phyloP scores from a whole-genome alignment of 2,329 filamentous ascomycete species.

The Diaporthe destruens region DNA sequence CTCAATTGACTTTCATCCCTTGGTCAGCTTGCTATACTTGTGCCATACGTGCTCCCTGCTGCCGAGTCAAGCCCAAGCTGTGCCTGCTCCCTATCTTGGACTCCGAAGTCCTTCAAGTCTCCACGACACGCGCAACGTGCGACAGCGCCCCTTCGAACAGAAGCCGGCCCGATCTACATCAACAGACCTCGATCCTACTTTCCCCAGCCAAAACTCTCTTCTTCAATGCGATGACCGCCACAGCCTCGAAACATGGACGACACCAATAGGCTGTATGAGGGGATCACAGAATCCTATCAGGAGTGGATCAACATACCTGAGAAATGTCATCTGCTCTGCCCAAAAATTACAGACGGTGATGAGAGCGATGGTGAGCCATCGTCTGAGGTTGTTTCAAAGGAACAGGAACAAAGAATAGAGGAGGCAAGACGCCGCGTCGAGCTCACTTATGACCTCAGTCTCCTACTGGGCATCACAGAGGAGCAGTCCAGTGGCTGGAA shows the following conservation, averaged over 20 bases:
- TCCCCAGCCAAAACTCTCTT: neutral
- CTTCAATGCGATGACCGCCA: slow-evolving; percentile 36
- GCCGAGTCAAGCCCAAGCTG: neutral
- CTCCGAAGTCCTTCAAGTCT: neutral
- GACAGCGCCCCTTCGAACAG: neutral
- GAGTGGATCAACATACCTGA: slow-evolving; percentile 50
- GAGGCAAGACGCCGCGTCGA: slow-evolving; percentile 69
- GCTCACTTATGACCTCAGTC: slow-evolving; percentile 74
- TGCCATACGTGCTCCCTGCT: neutral
- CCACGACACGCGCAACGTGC: neutral
- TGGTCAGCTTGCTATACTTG: neutral
- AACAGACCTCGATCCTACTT: neutral
- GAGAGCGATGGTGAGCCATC: slow-evolving; percentile 67
- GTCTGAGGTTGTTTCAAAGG: slow-evolving; percentile 60
- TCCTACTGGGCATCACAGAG: slow-evolving; percentile 76
- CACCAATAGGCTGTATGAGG: slow-evolving; percentile 46
- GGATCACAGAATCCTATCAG: slow-evolving; percentile 46
- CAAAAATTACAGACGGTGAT: slow-evolving; percentile 68
- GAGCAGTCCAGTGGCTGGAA: slow-evolving; percentile 71
- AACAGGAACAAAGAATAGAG: slow-evolving; percentile 66
- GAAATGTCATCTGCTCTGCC: slow-evolving; percentile 76
- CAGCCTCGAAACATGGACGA: slow-evolving; percentile 46
- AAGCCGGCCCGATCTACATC: neutral
- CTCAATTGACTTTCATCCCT: neutral
- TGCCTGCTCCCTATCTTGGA: neutral